Evolutionary conservation across 768 basidiomycete species (phyloP).

Genomic region (Hygrocybe coccinea): DNA sequence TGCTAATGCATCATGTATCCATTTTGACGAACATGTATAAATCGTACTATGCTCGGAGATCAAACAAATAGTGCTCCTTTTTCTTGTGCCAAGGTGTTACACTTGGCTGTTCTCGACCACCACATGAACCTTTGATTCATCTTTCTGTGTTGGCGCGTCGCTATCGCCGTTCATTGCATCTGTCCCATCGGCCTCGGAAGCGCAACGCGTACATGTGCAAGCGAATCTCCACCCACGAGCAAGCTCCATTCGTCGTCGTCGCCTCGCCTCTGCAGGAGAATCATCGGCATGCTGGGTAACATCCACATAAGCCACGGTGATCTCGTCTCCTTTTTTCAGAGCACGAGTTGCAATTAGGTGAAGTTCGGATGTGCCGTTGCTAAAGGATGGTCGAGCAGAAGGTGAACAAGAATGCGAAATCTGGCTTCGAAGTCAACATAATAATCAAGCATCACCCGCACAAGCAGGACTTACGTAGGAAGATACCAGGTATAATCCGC

Average conservation of each 20-base stretch:
- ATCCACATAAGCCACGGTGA: constrained; percentile 75
- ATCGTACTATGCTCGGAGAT: neutral
- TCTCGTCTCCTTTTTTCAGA: constrained; percentile 69
- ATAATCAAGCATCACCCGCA: neutral
- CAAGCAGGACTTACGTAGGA: constrained; percentile 40
- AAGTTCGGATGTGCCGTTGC: constrained; percentile 61
- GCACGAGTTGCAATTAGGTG: constrained; percentile 61
- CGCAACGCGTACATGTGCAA: constrained; percentile 65
- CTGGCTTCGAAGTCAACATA: constrained; percentile 5
- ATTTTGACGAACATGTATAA: neutral
- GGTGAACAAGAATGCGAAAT: constrained; percentile 74
- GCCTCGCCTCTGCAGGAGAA: constrained; percentile 48
- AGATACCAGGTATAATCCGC: constrained; percentile 70
- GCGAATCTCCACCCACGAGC: constrained; percentile 80
- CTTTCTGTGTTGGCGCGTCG: constrained; percentile 35
- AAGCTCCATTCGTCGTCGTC: constrained; percentile 66
- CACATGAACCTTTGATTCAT: constrained; percentile 48
- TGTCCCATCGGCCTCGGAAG: constrained; percentile 42
- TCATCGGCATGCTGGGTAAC: constrained; percentile 53
- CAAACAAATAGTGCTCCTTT: too few relatives aligned
- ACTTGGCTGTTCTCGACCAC: constrained; percentile 20
- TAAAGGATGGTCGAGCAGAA: constrained; percentile 60
- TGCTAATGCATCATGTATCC: neutral
- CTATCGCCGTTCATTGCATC: constrained; percentile 32
- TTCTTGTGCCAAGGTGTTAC: neutral